Percentiles rank a stretch among this genome's conserved stretches.
Evolutionary conservation across 768 basidiomycete species (phyloP).

Genomic region (Pleurotus eryngii): DNA sequence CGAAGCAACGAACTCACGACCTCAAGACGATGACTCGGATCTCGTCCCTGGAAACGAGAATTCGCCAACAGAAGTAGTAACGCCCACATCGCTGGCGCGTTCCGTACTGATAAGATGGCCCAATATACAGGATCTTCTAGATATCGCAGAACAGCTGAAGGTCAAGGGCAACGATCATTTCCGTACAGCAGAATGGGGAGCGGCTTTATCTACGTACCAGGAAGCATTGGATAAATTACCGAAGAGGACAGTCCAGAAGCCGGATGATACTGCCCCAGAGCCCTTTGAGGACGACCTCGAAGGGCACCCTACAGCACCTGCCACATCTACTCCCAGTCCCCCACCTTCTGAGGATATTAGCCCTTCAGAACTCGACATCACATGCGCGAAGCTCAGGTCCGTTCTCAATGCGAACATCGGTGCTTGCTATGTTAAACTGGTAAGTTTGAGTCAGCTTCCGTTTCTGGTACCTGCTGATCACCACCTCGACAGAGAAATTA

Average conservation of each 20-base stretch:
- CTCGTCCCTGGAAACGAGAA: too few species aligned
- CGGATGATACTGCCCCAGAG: neutral
- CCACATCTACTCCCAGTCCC: neutral
- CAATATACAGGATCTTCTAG: constrained; percentile 36
- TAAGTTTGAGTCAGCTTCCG: constrained; percentile 29
- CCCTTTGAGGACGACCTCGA: constrained; percentile 4
- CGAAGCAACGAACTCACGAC: too few species aligned
- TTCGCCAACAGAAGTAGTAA: neutral
- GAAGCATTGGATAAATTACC: constrained; percentile 69
- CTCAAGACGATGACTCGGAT: too few species aligned
- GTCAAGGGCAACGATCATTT: constrained; percentile 74
- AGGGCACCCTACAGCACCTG: constrained; percentile 8
- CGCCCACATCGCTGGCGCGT: too few species aligned
- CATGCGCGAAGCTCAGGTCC: constrained; percentile 60
- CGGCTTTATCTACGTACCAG: constrained; percentile 69
- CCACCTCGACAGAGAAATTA: constrained; percentile 57
- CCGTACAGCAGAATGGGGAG: constrained; percentile 59
- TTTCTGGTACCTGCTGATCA: constrained; percentile 2
- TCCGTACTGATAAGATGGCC: too few species aligned
- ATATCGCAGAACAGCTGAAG: constrained; percentile 62
- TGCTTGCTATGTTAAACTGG: constrained; percentile 80
- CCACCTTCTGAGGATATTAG: constrained; percentile 12
- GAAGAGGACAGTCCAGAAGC: constrained; percentile 27
- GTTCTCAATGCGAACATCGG: constrained; percentile 85
- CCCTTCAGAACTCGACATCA: constrained; percentile 34